A percentile compares a stretch with the other conserved stretches of the same genome.
phyloP scores from a whole-genome alignment of 805 yeast species.

The Suhomyces canberraensis region DNA sequence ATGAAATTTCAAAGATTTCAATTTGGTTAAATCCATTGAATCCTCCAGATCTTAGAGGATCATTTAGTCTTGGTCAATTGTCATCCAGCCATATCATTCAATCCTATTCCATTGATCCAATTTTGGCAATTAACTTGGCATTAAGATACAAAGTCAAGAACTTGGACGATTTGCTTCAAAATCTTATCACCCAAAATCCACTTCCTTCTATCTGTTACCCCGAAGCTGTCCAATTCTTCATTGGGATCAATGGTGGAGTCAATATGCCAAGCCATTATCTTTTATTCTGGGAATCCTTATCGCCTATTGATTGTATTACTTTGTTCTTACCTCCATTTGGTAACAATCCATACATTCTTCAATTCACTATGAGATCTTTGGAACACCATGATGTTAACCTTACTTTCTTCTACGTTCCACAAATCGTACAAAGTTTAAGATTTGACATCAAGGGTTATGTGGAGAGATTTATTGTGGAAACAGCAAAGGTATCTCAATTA shows the following conservation, averaged over 20 bases:
- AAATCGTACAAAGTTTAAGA: constrained; percentile 88
- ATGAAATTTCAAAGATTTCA: constrained; percentile 67
- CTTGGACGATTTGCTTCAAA: constrained; percentile 37
- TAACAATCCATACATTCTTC: constrained; percentile 63
- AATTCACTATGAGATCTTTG: constrained; percentile 85
- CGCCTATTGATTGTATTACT: constrained; percentile 84
- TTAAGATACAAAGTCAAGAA: constrained; percentile 51
- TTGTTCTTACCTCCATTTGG: constrained; percentile 75
- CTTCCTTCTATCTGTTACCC: constrained; percentile 53
- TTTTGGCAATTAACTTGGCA: constrained; percentile 67
- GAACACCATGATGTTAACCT: constrained; percentile 83
- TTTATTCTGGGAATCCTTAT: constrained; percentile 68
- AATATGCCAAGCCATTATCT: constrained; percentile 40
- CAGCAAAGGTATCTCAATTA: constrained; percentile 84
- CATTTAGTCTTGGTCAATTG: constrained; percentile 29
- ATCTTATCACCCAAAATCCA: constrained; percentile 55
- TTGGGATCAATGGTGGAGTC: constrained; percentile 37
- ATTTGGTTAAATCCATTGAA: constrained; percentile 75
- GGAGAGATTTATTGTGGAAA: constrained; percentile 82
- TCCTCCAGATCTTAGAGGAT: constrained; percentile 39
- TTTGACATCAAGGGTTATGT: constrained; percentile 83
- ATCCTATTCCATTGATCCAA: constrained; percentile 69
- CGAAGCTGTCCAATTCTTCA: constrained; percentile 55
- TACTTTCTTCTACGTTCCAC: constrained; percentile 96
- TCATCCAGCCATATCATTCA: constrained; percentile 43